Percentiles rank a stretch among this genome's conserved stretches.
Evolutionary conservation across 1,284 basidiomycete genomes (phyloP).

Genomic region (Papiliotrema nemorosa): DNA sequence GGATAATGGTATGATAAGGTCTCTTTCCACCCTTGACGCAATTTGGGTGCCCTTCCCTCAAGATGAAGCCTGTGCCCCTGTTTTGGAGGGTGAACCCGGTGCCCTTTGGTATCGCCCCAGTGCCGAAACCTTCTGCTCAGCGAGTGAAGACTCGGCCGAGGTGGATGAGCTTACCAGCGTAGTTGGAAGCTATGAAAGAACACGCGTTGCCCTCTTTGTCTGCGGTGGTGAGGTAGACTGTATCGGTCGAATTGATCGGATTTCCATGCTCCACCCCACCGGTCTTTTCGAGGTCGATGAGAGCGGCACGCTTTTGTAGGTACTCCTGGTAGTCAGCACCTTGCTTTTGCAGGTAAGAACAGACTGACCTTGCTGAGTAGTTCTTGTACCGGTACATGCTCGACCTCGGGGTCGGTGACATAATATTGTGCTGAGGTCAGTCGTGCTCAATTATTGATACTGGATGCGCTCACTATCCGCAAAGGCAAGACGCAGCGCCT

Average conservation of each 20-base stretch:
- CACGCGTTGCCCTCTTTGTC: slow-evolving; percentile 91
- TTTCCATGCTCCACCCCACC: slow-evolving; percentile 63
- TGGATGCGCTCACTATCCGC: slow-evolving; percentile 26
- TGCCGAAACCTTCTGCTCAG: slow-evolving; percentile 51
- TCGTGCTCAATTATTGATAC: not conserved
- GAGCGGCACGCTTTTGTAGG: slow-evolving; percentile 69
- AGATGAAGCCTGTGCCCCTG: slow-evolving; percentile 77
- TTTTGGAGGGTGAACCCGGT: slow-evolving; percentile 97
- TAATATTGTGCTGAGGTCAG: slow-evolving; percentile 61
- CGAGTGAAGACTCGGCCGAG: not conserved
- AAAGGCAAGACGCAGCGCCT: slow-evolving; percentile 51
- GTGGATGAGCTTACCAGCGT: slow-evolving; percentile 57
- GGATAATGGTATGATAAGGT: slow-evolving; percentile 91
- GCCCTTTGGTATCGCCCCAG: slow-evolving; percentile 75
- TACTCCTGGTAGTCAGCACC: slow-evolving; percentile 59
- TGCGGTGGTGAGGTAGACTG: slow-evolving; percentile 85
- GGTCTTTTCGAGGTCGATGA: slow-evolving; percentile 68
- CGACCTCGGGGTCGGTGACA: slow-evolving; percentile 78
- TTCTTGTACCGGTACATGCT: slow-evolving; percentile 68
- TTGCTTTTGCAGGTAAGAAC: not conserved
- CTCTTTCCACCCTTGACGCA: slow-evolving; percentile 74
- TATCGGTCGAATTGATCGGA: slow-evolving; percentile 66
- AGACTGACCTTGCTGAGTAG: slow-evolving; percentile 68
- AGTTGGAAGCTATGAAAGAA: slow-evolving; percentile 86
- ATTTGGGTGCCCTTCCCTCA: slow-evolving; percentile 80